Conservation (phyloP, 2,329 filamentous ascomycete species). For the Cladosporium sp. region DNA sequence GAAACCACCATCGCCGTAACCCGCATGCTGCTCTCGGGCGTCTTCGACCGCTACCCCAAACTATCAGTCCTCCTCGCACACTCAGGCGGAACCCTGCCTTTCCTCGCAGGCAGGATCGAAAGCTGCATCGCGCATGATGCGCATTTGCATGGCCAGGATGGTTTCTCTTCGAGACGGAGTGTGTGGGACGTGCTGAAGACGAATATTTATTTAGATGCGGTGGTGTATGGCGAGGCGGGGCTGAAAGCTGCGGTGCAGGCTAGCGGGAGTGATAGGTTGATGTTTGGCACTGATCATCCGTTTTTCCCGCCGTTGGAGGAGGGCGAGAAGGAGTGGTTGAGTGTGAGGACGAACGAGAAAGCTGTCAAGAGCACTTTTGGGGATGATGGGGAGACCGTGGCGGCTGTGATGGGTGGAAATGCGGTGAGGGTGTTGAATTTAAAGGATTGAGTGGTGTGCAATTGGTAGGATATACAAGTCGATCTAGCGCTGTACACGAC, state of each 20-base stretch:
- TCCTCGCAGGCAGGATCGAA: conserved; percentile 84
- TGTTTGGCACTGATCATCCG: conserved; percentile 81
- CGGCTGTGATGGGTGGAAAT: conserved; percentile 62
- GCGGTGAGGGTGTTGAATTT: conserved; percentile 39
- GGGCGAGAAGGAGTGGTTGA: conserved; percentile 65
- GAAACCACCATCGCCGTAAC: conserved; percentile 91
- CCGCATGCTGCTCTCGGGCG: conserved; percentile 81
- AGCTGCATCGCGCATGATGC: conserved; percentile 84
- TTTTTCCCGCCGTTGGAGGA: conserved; percentile 79
- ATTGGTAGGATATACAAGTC: too few relatives aligned
- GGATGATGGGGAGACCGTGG: conserved; percentile 48
- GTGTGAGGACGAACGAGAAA: conserved; percentile 61
- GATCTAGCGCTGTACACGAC: too few relatives aligned
- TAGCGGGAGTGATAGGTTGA: conserved; percentile 66
- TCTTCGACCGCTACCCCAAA: conserved; percentile 73
- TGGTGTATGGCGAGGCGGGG: conserved; percentile 76
- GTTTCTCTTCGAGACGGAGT: conserved; percentile 56
- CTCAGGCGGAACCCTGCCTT: conserved; percentile 84
- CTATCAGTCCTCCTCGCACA: conserved; percentile 81
- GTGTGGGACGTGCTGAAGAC: conserved; percentile 68
- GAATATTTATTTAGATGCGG: conserved; percentile 86
- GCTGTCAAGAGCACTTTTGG: conserved; percentile 59
- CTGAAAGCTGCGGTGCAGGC: conserved; percentile 71
- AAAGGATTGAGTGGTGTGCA: background rate
- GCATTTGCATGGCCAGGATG: conserved; percentile 67